Base-by-base conservation (phyloP, 805 yeast genomes). In the Sungouiella blattae region DNA sequence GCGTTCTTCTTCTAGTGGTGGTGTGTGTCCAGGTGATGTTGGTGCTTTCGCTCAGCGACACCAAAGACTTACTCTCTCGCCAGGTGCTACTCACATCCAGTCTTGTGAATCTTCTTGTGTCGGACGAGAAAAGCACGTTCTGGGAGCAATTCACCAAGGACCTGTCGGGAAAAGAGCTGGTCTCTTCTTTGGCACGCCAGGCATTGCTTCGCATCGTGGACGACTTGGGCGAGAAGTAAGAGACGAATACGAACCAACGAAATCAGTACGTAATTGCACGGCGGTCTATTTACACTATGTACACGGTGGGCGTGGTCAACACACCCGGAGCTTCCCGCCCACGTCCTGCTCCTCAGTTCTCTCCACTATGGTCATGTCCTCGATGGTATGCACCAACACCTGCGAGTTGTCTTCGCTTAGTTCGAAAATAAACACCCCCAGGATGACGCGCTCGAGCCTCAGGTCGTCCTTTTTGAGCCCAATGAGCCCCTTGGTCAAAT, bases 381-480 rank as follows among this genome's bases (percentile, higher is more conserved):
- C 91, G 21, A 83, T 68, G 2, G 84, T 78, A 50, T 82, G 86
- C 4, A 78, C 85, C 5, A 66, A 30, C 22, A 83, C 74, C 40
- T 64, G 53, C 38, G 74, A 70, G 50, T 80, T 78, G n/a, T 63
- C 60, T 16, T 68, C 69, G 47, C 71, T 76, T 38, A 83, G 62
- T 49, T 83, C 89, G 50, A 82, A 82, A 6, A 80, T 67, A 48
- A 83, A 83, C 3, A 78, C 54, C 1, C 89, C 91, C 35, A 62
- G 59, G 4, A 67, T 53, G 3, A 70, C 59, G 27, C 78, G 44
- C 40, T 74, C 73, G 24, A 65, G 43, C 26, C 33, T 43, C 12
- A 46, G 39, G 16, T 46, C 48, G 12, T 46, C 53, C 15, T 49
- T 47, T 16, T 52, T 54, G 35, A 67, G 47, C 6, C 67, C 68